Conservation (phyloP, 2,329 filamentous ascomycete species). For the Stenocarpella maydis region DNA sequence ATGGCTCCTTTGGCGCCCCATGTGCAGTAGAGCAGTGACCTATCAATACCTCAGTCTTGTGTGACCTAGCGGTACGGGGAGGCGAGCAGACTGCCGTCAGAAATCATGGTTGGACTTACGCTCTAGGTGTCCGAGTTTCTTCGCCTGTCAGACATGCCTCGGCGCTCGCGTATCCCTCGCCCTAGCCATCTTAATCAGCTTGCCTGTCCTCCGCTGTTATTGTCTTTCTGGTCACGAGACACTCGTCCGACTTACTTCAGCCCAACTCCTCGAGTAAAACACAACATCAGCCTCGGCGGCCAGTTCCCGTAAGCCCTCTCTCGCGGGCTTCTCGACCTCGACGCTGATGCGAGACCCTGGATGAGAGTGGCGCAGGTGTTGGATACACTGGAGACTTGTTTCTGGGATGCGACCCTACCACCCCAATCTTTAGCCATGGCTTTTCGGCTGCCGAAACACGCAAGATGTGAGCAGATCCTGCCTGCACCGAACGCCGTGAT, state of each 20-base stretch:
- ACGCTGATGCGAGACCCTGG: constrained; percentile 67
- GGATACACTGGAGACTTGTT: constrained; percentile 67
- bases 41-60: constrained; percentile 37
- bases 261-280: constrained; percentile 78
- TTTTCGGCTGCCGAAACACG: constrained; percentile 1
- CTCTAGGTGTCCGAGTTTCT: constrained; percentile 45
- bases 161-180: constrained; percentile 47
- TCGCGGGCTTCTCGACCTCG: constrained; percentile 75
- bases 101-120: constrained; percentile 49
- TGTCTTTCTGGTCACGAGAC: not conserved
- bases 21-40: constrained; percentile 52
- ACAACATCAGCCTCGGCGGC: constrained; percentile 72
- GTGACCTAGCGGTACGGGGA: constrained; percentile 1
- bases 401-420: constrained; percentile 70
- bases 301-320: constrained; percentile 65
- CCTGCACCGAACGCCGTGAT: not conserved
- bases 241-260: constrained; percentile 60
- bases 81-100: not conserved
- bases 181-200: constrained; percentile 37
- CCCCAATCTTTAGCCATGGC: constrained; percentile 19
- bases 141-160: constrained; percentile 60
- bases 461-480: constrained; percentile 9
- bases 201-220: not conserved
- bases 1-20: constrained; percentile 57
- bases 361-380: constrained; percentile 56